Percentiles rank a stretch among this genome's conserved stretches.
Evolutionary conservation across 2,329 filamentous ascomycete genomes (phyloP).

Genomic region (Botrytis aclada): DNA sequence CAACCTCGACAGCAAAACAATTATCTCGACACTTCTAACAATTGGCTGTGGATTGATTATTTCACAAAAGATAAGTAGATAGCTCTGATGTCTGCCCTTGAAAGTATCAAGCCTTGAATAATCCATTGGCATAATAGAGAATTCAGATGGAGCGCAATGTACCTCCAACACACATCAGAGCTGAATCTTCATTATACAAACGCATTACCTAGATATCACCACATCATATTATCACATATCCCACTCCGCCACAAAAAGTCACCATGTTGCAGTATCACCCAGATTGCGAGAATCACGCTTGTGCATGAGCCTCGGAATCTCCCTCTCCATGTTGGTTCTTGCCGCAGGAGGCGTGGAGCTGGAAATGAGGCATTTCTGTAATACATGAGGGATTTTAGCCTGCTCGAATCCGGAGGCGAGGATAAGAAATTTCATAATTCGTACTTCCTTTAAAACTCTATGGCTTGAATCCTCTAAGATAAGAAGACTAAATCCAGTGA

Average conservation of each 20-base stretch:
- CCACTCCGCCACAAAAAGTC: background rate
- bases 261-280: background rate
- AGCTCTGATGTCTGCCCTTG: background rate
- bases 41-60: background rate
- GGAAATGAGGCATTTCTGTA: slow-evolving; percentile 15
- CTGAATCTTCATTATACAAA: slow-evolving; percentile 1
- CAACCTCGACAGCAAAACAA: background rate
- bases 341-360: slow-evolving; percentile 8
- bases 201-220: background rate
- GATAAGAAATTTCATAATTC: background rate
- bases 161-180: background rate
- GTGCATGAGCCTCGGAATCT: background rate
- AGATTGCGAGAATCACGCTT: background rate
- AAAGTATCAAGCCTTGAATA: background rate
- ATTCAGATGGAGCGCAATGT: background rate
- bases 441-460: background rate
- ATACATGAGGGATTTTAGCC: slow-evolving; percentile 30
- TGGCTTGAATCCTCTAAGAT: background rate
- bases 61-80: background rate
- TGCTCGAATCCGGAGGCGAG: slow-evolving; percentile 31
- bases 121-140: background rate
- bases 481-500: background rate
- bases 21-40: background rate
- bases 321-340: background rate
- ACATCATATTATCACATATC: background rate